Base-by-base conservation (phyloP, 208 protist species). In the Kentomonas sorsogonicus region DNA sequence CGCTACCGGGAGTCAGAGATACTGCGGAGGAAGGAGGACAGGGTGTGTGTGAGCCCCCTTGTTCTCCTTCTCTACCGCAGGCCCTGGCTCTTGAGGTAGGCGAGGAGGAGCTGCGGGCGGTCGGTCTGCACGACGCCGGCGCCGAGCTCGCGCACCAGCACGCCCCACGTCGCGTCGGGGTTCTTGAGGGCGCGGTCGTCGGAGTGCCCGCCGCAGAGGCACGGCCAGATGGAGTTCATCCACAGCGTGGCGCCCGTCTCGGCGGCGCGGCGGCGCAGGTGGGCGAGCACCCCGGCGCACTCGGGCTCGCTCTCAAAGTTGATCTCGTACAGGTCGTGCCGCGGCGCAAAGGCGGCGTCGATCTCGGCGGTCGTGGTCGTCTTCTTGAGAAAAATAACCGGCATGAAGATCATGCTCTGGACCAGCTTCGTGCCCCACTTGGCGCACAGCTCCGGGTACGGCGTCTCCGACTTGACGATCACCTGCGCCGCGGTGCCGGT, bases 161-260 rank as follows among this genome's bases (percentile, higher is more conserved):
- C 82, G 34, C 79, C 74, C 79, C 79, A 86, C 53, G 73, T 86
- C 0, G 29, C 56, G 15, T 81, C 74, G 63, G 60, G 63, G 62
- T 82, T 55, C 44, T 66, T 64, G 48, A 85, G 48, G 16, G 79
- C 79, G 55, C 61, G 66, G 46, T 86, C 79, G 50, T 86, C 79
- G 60, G 65, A 82, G 63, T 81, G 73, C 18, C 79, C 79, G 51
- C 66, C 74, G 53, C 79, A 82, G 10, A 72, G 79, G 15, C 70
- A 67, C 1, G 73, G 68, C 79, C 79, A 86, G 22, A 86, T 86
- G 16, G 79, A 82, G 69, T 86, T 86, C 34, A 86, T 70, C 75
- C 79, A 86, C 33, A 86, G 63, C 38, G 69, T 63, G 5, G 72
- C 66, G 3, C 54, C 56, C 4, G 63, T 62, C 11, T 69, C 41